Evolutionary conservation across 2,329 filamentous ascomycete species (phyloP).

Genomic region (Colletotrichum tropicicola): DNA sequence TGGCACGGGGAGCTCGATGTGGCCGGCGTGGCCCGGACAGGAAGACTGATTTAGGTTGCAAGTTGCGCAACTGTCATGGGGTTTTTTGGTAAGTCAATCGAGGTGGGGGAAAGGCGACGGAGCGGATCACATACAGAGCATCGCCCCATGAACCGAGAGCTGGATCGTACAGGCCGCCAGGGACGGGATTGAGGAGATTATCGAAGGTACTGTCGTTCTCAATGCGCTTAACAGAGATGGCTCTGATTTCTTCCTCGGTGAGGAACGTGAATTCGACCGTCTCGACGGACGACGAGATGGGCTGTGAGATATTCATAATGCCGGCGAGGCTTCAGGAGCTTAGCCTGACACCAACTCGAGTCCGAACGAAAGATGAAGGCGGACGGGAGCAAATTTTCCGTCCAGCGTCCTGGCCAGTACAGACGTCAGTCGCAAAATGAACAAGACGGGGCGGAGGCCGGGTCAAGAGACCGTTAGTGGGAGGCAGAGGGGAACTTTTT

Average conservation of each 20-base stretch:
- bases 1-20: constrained; percentile 92
- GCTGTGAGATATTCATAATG: constrained; percentile 79
- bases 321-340: constrained; percentile 14
- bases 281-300: constrained; percentile 83
- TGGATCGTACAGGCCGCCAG: constrained; percentile 91
- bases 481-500: constrained; percentile 38
- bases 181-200: constrained; percentile 85
- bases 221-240: constrained; percentile 92
- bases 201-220: constrained; percentile 96
- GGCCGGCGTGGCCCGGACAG: constrained; percentile 93
- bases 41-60: constrained; percentile 84
- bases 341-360: constrained; percentile 14
- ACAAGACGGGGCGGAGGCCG: no score
- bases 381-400: constrained; percentile 19
- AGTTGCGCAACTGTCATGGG: constrained; percentile 78
- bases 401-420: constrained; percentile 11
- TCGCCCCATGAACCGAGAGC: constrained; percentile 92
- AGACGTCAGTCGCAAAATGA: constrained; percentile 15
- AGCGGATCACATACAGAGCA: constrained; percentile 68
- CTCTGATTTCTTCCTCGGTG: constrained; percentile 81
- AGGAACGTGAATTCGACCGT: constrained; percentile 92
- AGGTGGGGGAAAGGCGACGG: neutral
- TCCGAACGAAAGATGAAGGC: constrained; percentile 14
- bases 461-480: neutral
- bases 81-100: constrained; percentile 29